Conservation (phyloP, 148 eudicot genomes). For the Chenopodium suecicum region DNA sequence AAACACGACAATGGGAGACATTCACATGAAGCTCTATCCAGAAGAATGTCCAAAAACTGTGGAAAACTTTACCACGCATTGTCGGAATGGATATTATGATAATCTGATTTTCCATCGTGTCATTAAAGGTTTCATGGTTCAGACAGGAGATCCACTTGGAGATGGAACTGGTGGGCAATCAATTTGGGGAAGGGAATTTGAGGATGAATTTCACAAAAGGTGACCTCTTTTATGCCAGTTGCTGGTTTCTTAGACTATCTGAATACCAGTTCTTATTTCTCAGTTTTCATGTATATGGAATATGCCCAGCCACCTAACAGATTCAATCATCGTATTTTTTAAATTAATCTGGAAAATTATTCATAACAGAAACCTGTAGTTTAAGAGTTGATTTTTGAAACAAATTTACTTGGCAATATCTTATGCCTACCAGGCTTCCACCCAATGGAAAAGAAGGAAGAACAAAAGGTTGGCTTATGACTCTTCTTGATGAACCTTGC, state of each 20-base stretch:
- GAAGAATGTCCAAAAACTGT: constrained; percentile 99
- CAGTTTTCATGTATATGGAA: neutral
- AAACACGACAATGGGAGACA: constrained; percentile 94
- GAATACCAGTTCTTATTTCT: neutral
- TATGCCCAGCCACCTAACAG: neutral
- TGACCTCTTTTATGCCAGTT: constrained; percentile 20
- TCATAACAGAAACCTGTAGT: neutral
- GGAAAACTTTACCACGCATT: constrained; percentile 98
- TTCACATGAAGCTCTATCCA: constrained; percentile 96
- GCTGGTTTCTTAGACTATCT: neutral
- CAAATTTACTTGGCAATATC: neutral
- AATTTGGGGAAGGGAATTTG: constrained; percentile 99
- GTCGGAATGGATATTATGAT: constrained; percentile 96
- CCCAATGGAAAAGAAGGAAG: neutral
- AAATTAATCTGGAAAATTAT: neutral
- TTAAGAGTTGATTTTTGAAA: neutral
- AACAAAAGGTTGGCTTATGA: neutral
- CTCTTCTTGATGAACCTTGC: too few species aligned
- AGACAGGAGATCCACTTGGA: constrained; percentile 99
- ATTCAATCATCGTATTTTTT: neutral
- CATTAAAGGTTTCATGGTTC: constrained; percentile 96
- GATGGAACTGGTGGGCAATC: constrained; percentile 99
- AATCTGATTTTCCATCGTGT: constrained; percentile 95
- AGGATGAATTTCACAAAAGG: constrained; percentile 99
- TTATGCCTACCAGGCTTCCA: too few species aligned